Base-by-base conservation (phyloP, 805 yeast species). In the Starmera dryadoides region DNA sequence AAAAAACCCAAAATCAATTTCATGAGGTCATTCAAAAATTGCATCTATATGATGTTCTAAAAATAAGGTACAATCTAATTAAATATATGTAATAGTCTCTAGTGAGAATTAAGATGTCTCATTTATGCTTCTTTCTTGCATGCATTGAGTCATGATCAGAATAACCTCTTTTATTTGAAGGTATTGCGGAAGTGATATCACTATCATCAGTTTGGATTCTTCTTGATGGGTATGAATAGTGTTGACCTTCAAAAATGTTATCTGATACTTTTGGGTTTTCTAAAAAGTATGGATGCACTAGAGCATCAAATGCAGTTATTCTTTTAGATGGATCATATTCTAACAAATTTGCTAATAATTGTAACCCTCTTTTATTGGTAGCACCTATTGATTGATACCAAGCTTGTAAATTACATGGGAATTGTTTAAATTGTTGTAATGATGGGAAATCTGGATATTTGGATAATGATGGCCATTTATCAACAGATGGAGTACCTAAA, bases 361-460 rank as follows among this genome's bases (percentile, higher is more conserved):
- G 73, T 17, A 85, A 67, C 33, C 95, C 88, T 47, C 69, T 69
- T 41, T 73, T 75, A 54, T 82, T 84, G 6, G 77, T 66, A 0
- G 86, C 91, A 12, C 95, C 94, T 22, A 85, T 78, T 2, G 86
- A 70, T 44, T 81, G 84, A 57, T 82, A 91, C 98, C 98, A 93
- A 11, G 80, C 77, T 31, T 77, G 77, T 30, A 93, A 63, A 50
- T 82, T 84, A 33, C 61, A 62, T 2, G 87, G 85, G 50, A 79
- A 83, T 16, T 68, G 66, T 33, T 74, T 76, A 52, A 79, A 69
- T 35, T 68, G 69, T 38, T 79, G 73, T 40, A 87, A 69, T 25
- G 80, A 71, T 16, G 66, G 71, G 56, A 72, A 93, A 53, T 93
- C 98, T 0, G 98, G 98, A 54, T 87, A 89, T 45, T 78, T 79